A percentile compares a stretch with the other conserved stretches of the same genome.
Conservation (phyloP, 192 early-diverging fungal genomes). For the Umbelopsis isabellina region DNA sequence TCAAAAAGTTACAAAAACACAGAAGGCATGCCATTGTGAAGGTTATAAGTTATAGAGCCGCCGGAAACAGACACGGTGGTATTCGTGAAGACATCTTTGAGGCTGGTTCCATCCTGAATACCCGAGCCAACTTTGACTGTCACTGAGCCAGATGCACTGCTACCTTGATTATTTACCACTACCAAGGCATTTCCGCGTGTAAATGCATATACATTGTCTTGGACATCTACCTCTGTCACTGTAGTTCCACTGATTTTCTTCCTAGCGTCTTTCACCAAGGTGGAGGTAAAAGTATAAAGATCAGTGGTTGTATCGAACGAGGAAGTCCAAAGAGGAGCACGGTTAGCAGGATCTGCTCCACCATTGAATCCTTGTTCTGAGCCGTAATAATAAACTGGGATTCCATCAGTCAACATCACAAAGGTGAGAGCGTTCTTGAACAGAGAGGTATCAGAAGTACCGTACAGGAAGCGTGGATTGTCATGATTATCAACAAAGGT, state of each 20-base stretch:
- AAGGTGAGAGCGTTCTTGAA: conserved; percentile 33
- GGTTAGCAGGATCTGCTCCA: conserved; percentile 32
- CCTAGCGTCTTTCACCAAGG: conserved; percentile 19
- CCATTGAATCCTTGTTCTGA: conserved; percentile 32
- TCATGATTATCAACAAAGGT: conserved; percentile 40
- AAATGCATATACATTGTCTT: conserved; percentile 34
- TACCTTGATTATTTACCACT: conserved; percentile 29
- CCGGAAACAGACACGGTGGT: background rate
- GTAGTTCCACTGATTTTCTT: background rate
- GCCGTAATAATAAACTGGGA: conserved; percentile 37
- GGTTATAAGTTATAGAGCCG: conserved; percentile 18
- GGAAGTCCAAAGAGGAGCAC: conserved; percentile 35
- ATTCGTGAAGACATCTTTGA: conserved; percentile 25
- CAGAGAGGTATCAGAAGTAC: conserved; percentile 24
- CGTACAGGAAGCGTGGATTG: conserved; percentile 8
- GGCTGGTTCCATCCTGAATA: conserved; percentile 10
- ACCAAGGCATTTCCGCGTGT: conserved; percentile 26
- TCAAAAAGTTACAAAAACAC: conserved; percentile 20
- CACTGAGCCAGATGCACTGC: background rate
- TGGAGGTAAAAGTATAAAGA: conserved; percentile 27
- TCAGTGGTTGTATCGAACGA: conserved; percentile 13
- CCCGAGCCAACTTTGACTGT: conserved; percentile 20
- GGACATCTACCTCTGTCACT: background rate
- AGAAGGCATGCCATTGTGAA: conserved; percentile 25
- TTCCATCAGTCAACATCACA: conserved; percentile 25